Base-by-base conservation (phyloP, 78 protist genomes). In the Dictyostelium intermedium region DNA sequence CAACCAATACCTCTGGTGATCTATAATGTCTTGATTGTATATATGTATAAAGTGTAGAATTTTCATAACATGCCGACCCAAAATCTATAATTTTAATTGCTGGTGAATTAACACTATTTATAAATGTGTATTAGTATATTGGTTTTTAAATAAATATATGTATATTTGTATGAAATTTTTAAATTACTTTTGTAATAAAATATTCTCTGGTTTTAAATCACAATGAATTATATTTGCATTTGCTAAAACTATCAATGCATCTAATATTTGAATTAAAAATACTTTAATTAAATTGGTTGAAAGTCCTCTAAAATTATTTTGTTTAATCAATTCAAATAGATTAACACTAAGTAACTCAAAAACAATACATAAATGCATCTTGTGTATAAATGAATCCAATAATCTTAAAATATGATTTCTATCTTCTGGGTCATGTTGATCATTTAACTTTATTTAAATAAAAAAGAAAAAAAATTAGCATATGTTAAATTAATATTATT, bases 1-100 rank as follows among this genome's bases (percentile, higher is more conserved):
- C 99, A 25, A 98, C 69, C 5, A 99, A 83, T 27, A 99, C 98
- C 73, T 99, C 99, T 35, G 99, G 99, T 56, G 99, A 86, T 30
- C 99, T 89, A 84, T 98, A 98, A 78, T 97, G 98, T 25, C 99
- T 89, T 16, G 99, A 97, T 60, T 98, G 99, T 41, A 98, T 97
- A 92, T 98, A 98, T 0, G 99, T 76, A 95, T 97, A 98, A 53
- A 98, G 39, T 10, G 98, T 78, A 27, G 91, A 56, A 20, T 43
- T 77, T 60, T 83, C 97, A 34, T 20, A 89, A 77, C 98, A 97
- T 5, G 98, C 98, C 4, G 98, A 95, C 72, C 99, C 99, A 73
- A 97, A 98, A 84, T 98, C 99, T 70, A 98, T 97, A 69, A 97
- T 76, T 84, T 97, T 97, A 73, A 96, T 72, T 66, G 79, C 73